Base-by-base conservation (phyloP, 495 filamentous ascomycete genomes). In the Beverwykella pulmonaria region DNA sequence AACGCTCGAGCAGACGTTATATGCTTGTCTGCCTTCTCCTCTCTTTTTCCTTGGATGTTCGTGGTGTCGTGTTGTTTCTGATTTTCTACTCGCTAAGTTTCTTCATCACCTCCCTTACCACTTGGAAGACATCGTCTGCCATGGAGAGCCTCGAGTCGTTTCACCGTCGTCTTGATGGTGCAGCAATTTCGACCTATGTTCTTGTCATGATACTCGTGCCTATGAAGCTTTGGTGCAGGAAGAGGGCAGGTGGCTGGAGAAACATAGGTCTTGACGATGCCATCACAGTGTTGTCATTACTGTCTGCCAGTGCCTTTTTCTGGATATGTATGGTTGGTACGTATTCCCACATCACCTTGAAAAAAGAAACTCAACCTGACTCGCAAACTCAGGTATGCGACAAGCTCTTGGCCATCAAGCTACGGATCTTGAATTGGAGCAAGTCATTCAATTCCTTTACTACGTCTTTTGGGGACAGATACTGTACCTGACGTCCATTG, bases 211-310 rank as follows among this genome's bases (percentile, higher is more conserved):
- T 57, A 30, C 12, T 65, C 29, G 61, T 65, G 1, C 61, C 61
- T n/a, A n/a, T 65, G 36, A 65, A 58, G 27, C 19, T 65, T 1
- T 65, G 53, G 53, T 65, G 61, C 19, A 8, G 61, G 20, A 65
- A 57, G 44, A 1, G 61, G 27, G 20, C 52, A 2, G 61, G 61
- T 25, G 61, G 61, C 15, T 57, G 61, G 61, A 47, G n/a, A 17
- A 65, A 65, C 25, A 14, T 68, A 12, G 44, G 59, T 19, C 25
- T 65, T 15, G 71, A 73, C 53, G 71, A 73, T 36, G 60, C 53
- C 53, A 17, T 68, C 17, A 34, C 50, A 23, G 47, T 64, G 2
- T 46, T 39, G 14, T 50, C 71, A 20, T 22, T 71, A 19, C 7
- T 62, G 27, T 64, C n/a, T 22, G 58, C 20, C 36, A 70, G 34